These are phyloP conservation scores for Corynespora cassiicola DNA, from an alignment of 2,329 filamentous ascomycete genomes.

Conservation along the genomic window DNA sequence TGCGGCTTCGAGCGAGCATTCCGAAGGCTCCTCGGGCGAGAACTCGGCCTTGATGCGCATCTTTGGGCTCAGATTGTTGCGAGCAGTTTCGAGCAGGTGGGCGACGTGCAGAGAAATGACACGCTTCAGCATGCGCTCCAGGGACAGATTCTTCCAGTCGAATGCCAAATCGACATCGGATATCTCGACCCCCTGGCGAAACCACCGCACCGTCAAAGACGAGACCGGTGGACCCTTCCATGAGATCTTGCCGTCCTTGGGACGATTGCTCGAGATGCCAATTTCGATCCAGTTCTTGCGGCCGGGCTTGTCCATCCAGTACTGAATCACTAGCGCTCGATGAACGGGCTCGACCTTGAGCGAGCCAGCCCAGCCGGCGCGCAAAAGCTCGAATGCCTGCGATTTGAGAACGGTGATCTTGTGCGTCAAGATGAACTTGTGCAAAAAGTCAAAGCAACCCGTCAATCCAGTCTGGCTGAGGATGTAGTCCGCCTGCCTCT, in stretches of 20 bases:
- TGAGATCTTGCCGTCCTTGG: slow-evolving; percentile 39
- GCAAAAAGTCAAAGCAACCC: slow-evolving; percentile 85
- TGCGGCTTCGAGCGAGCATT: slow-evolving; percentile 73
- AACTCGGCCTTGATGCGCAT: slow-evolving; percentile 65
- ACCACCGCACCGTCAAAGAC: slow-evolving; percentile 75
- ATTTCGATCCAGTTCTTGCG: slow-evolving; percentile 92
- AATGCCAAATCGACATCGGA: slow-evolving; percentile 71
- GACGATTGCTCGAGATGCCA: slow-evolving; percentile 73
- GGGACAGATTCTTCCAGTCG: slow-evolving; percentile 71
- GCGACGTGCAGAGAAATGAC: slow-evolving; percentile 79
- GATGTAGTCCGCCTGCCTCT: slow-evolving; percentile 73
- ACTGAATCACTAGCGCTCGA: slow-evolving; percentile 84
- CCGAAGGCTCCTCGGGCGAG: slow-evolving; percentile 67
- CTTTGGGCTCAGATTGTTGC: slow-evolving; percentile 63
- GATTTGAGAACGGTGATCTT: slow-evolving; percentile 84
- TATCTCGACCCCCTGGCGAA: slow-evolving; percentile 80
- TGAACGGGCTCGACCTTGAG: slow-evolving; percentile 81
- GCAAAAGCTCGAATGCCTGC: slow-evolving; percentile 75
- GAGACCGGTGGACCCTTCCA: slow-evolving; percentile 42
- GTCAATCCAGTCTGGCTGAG: slow-evolving; percentile 73
- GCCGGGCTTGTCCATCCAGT: slow-evolving; percentile 77
- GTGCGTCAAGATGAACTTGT: slow-evolving; percentile 86
- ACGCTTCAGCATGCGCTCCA: slow-evolving; percentile 74
- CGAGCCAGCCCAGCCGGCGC: slow-evolving; percentile 77
- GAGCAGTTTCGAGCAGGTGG: slow-evolving; percentile 69